Evolutionary conservation across 192 early-diverging fungal species (phyloP), one percentile per base, ranked within the genome.

Genomic region (Funneliformis geosporum): DNA sequence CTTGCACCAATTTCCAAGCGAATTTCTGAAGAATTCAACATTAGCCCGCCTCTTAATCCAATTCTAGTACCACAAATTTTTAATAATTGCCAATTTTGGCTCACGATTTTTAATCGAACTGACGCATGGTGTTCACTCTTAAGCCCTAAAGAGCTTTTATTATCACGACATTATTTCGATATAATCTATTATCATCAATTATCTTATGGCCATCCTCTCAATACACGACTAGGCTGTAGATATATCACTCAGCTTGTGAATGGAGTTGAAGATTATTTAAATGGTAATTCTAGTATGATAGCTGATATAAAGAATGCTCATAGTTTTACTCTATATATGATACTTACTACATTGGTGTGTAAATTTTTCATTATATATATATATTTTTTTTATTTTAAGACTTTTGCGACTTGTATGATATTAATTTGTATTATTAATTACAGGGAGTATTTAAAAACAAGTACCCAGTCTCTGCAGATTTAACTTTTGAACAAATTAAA

Each of bases 271-370:
- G 61, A 23, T 70, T 70, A 70, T 43, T 44, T 70, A 44, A 46
- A 25, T 44, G 68, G 68, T 16, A 70, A 42, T 4, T 70, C 68
- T 70, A 2, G 0, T 0, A 23, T 70, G 68, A 44, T 70, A 70
- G 68, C 68, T 23, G 68, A 70, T 70, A 8, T 70, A 40, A 70
- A 70, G 8, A 23, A 46, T 70, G 23, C 68, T 70, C 68, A 70
- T 43, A 21, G 68, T 18, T 70, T 42, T 42, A 21, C 68, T 44
- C 11, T 47, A 2, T n/a, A n/a, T n/a, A n/a, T n/a, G 21, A 18
- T 40, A 7, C 33, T 33, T 33, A 33, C 33, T 33, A 33, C 33
- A 33, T 2, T 33, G 1, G 33, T 33, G 2, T 33, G 33, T 33
- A 33, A 33, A 33, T 33, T 33, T n/a, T n/a, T n/a, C n/a, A n/a